These are phyloP conservation scores for Heritiera fomes DNA, from an alignment of 345 rosid genomes.

Conservation along the genomic window DNA sequence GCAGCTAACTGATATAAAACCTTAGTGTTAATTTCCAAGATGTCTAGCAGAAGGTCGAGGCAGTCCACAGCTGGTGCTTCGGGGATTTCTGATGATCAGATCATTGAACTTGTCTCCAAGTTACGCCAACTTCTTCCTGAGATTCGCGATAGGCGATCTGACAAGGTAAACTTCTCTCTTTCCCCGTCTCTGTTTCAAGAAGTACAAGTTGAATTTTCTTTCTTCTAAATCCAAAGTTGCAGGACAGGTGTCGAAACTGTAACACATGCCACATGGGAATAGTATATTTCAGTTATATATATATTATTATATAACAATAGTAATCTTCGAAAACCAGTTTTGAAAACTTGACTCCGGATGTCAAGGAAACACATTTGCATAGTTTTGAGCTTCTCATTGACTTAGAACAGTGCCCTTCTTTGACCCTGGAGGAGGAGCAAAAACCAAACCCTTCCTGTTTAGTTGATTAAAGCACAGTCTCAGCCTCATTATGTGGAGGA, in stretches of 20 bases:
- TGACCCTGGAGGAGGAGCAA: constrained; percentile 21
- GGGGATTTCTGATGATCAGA: constrained; percentile 89
- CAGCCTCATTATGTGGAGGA: not conserved
- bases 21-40: constrained; percentile 15
- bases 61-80: constrained; percentile 52
- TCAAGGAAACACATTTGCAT: constrained; percentile 27
- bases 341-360: constrained; percentile 36
- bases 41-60: constrained; percentile 96
- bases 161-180: constrained; percentile 51
- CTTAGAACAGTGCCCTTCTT: constrained; percentile 24
- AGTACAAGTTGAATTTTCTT: not conserved
- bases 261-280: constrained; percentile 14
- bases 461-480: not conserved
- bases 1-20: not conserved
- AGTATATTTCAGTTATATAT: constrained; percentile 3
- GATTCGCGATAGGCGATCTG: constrained; percentile 75
- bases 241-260: not conserved
- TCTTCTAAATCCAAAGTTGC: not conserved
- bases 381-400: constrained; percentile 27
- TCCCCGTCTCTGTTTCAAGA: not conserved
- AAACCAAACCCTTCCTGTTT: constrained; percentile 5
- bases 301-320: constrained; percentile 15
- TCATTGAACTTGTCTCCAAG: constrained; percentile 83
- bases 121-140: constrained; percentile 87
- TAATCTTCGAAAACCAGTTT: constrained; percentile 21